Evolutionary conservation across 257 asterid species (phyloP), one percentile per base, ranked within the genome.

Genomic region (Euphrasia confusa): DNA sequence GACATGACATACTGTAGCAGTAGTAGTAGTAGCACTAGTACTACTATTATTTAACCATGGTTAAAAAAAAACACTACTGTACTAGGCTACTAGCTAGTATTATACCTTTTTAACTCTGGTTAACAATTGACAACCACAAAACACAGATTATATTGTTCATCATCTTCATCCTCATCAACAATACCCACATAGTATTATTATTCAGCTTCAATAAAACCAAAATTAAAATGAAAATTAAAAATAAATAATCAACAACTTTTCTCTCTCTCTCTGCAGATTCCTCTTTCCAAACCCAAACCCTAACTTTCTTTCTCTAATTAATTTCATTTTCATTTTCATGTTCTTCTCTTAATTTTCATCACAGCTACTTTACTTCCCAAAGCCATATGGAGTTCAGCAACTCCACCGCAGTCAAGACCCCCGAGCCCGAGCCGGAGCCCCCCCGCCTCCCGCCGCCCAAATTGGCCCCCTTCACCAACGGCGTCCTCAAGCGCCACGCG

Each of bases 401-500:
- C 49, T 66, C 78, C 0, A 70, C 72, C 14, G 24, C 24, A 0
- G 72, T 76, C 67, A 74, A 77, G 68, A 67, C 81, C 7, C 78
- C 81, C 0, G 81, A 73, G 48, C 69, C 80, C 4, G 81, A 74
- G 12, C 8, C 71, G 13, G 81, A 72, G 40, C 54, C 75, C 9
- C 71, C 77, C 61, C 63, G 78, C 58, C 69, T 71, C 70, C 79
- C 58, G 62, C n/a, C 26, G 2, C 54, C 54, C 66, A 60, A 18
- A 26, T 21, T 21, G 24, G 70, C 66, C 6, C 66, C 72, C 0
- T 54, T 69, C 69, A 39, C 33, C 69, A 78, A 81, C 83, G 86
- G 83, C 6, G 76, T 81, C 2, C 60, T 81, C 14, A 78, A 71
- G 69, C 80, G 83, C 69, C 84, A 79, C 79, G 65, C 76, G 37